Evolutionary conservation across 2,329 filamentous ascomycete genomes (phyloP).

Genomic region (Microcyclosporella mali): DNA sequence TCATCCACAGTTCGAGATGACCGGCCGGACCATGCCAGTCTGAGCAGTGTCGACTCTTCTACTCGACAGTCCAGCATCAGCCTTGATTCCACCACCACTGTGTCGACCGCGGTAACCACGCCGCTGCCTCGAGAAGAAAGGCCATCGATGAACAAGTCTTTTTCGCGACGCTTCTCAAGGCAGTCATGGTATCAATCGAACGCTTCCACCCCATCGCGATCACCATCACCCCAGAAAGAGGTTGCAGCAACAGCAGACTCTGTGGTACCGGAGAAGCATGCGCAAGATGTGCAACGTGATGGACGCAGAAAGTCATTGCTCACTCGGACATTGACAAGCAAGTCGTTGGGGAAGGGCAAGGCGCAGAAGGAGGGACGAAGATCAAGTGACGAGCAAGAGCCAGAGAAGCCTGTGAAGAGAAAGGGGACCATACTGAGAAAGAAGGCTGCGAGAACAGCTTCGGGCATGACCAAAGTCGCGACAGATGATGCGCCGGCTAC

Average conservation of each 20-base stretch:
- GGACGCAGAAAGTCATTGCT: slow-evolving; percentile 17
- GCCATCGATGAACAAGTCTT: slow-evolving; percentile 20
- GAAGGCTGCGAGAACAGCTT: slow-evolving; percentile 8
- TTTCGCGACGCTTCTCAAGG: slow-evolving; percentile 23
- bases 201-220: slow-evolving; percentile 26
- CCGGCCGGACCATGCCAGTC: slow-evolving; percentile 17
- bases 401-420: slow-evolving; percentile 8
- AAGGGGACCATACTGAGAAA: slow-evolving; percentile 20
- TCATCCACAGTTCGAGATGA: slow-evolving; percentile 17
- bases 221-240: slow-evolving; percentile 28
- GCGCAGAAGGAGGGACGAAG: slow-evolving; percentile 8
- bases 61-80: slow-evolving; percentile 17
- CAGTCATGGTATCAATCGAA: slow-evolving; percentile 26
- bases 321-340: slow-evolving; percentile 7
- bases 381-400: slow-evolving; percentile 14
- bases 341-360: slow-evolving; percentile 11
- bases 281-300: not conserved
- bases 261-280: not conserved
- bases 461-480: slow-evolving; percentile 10
- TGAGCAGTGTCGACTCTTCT: slow-evolving; percentile 21
- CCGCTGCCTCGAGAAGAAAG: slow-evolving; percentile 17
- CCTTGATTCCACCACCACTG: slow-evolving; percentile 19
- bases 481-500: slow-evolving; percentile 4
- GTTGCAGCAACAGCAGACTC: not conserved
- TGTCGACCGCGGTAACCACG: slow-evolving; percentile 19